Evolutionary conservation across 2,329 filamentous ascomycete genomes (phyloP), one percentile per base, ranked within the genome.

Genomic region (Rachicladosporium sp.): DNA sequence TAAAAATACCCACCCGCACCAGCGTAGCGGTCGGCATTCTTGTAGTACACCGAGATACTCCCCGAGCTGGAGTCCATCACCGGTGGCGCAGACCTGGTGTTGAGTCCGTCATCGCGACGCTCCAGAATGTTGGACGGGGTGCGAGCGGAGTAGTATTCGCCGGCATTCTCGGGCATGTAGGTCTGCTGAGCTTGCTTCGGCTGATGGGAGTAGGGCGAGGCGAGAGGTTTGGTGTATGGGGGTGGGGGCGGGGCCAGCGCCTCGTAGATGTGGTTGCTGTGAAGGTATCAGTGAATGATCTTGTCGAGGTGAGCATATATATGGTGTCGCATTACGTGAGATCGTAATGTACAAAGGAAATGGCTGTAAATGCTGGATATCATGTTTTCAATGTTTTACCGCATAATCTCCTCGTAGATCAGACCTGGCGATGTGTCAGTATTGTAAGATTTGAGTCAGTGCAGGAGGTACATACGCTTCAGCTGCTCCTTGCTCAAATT

Each of bases 401-500:
- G 73, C 78, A 81, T 96, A 56, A 96, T 96, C 69, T 98, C 91
- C 62, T 95, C 80, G 67, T 89, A 98, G 65, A 98, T 98, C 60
- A 98, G 72, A 58, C 69, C 77, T 80, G 45, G 10, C 36, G 15
- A 13, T 31, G 29, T 31, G n/a, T n/a, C n/a, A n/a, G n/a, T n/a
- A n/a, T n/a, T n/a, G n/a, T n/a, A 10, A 4, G 7, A 12, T 10
- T n/a, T 35, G 10, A 29, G 33, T 15, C n/a, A 35, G 6, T 13
- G 21, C 13, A 13, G 33, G 4, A 4, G 5, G 33, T n/a, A n/a
- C n/a, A n/a, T n/a, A 80, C 91, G 75, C 73, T 96, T 96, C 63
- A 98, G 67, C 67, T 98, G 87, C 68, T 98, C 91, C 69, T 98
- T 98, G 71, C 83, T 95, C 58, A 98, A 68, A 56, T 82, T 91